Base-by-base conservation (phyloP, 192 early-diverging fungal genomes). In the Podila verticillata region DNA sequence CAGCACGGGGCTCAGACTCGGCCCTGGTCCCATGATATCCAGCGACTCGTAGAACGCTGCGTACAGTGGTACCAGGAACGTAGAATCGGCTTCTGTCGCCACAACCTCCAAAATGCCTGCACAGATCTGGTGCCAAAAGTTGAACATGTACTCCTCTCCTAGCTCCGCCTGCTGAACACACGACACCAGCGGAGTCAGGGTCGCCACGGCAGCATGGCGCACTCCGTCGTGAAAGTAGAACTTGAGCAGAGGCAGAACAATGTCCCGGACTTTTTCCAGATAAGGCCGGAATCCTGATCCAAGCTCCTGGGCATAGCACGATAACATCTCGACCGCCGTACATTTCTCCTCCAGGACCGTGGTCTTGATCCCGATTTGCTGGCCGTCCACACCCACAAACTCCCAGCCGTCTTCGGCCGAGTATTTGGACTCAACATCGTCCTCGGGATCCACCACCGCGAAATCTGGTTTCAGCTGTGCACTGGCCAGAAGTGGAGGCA, bases 151-250 rank as follows among this genome's bases (percentile, higher is more conserved):
- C 34, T 84, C 84, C 8, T 65, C 78, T 60, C 70, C 73, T 59
- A 83, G 69, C 63, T 87, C 72, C 26, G 91, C 83, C 32, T 87
- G 84, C 61, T 87, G 85, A 36, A 91, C 85, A 32, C 89, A 66
- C 56, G 82, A 81, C 65, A 99, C 86, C 65, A 99, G 82, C 26
- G 87, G 86, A 9, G 97, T 95, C 69, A 99, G 92, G 0, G 91
- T 82, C 1, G 88, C 84, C 9, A 94, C 94, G 2, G 97, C 96
- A 12, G 97, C 95, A 60, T 93, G 86, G 35, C 96, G 88, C 47
- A 99, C 96, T 74, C 95, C 97, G 72, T 99, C 97, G 81, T 99
- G 95, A 92, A 97, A 98, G 83, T 95, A 96, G 86, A 99, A 99
- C 77, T 93, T 92, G 84, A 99, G 87, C 24, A 98, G 82, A 60